Evolutionary conservation across 2,329 filamentous ascomycete genomes (phyloP).

Genomic region (Teratosphaeria viscida): DNA sequence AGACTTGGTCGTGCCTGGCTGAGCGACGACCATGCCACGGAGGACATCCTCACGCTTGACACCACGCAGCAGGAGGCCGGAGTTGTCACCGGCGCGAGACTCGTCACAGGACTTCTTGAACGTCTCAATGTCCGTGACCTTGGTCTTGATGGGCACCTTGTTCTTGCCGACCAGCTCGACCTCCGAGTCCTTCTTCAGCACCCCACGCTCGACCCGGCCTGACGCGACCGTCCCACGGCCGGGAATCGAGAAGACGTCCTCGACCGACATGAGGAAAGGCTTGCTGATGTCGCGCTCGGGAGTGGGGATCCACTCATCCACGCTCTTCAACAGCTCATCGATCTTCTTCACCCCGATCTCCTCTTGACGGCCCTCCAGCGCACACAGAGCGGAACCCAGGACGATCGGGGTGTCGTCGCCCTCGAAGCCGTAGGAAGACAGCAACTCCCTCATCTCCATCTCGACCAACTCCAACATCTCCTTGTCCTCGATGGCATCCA

Average conservation of each 20-base stretch:
- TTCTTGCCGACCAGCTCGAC: conserved; percentile 91
- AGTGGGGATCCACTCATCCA: conserved; percentile 94
- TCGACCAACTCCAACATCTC: conserved; percentile 99
- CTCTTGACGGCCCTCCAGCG: conserved; percentile 72
- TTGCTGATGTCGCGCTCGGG: conserved; percentile 90
- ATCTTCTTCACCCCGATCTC: conserved; percentile 85
- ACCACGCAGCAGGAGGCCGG: conserved; percentile 89
- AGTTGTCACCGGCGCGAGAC: conserved; percentile 95
- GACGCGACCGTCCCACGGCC: conserved; percentile 96
- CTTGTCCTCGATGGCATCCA: conserved; percentile 91
- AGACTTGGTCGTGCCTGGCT: conserved; percentile 73
- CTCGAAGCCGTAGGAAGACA: conserved; percentile 88
- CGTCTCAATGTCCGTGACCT: conserved; percentile 98
- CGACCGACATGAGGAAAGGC: conserved; percentile 97
- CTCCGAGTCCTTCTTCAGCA: conserved; percentile 86
- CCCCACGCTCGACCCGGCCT: conserved; percentile 92
- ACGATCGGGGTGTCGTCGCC: conserved; percentile 96
- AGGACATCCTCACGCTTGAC: conserved; percentile 88
- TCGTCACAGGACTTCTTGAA: conserved; percentile 99
- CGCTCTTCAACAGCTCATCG: conserved; percentile 78
- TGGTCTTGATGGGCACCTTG: conserved; percentile 78
- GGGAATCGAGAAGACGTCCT: conserved; percentile 50
- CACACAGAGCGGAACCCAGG: conserved; percentile 92
- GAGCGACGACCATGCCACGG: conserved; percentile 88
- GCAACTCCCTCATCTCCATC: conserved; percentile 99